Evolutionary conservation across 2,329 filamentous ascomycete species (phyloP), one percentile per base, ranked within the genome.

Genomic region (Trichoderma arundinaceum): DNA sequence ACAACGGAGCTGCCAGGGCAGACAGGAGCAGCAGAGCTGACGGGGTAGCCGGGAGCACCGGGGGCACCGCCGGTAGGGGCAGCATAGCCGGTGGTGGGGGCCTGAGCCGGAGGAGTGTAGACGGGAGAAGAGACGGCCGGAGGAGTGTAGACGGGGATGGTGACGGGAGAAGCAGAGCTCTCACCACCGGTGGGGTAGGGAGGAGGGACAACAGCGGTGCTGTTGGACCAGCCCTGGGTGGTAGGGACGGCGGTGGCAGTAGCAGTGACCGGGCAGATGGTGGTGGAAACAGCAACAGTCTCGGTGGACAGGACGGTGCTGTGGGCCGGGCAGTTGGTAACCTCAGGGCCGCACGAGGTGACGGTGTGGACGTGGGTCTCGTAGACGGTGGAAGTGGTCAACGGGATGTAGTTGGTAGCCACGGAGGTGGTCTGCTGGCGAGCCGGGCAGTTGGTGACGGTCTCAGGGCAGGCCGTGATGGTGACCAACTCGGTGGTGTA

Each of bases 401-500:
- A 72, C 65, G 82, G 74, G 60, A 78, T 70, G 66, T 78, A 70
- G 71, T 75, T 77, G 69, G 77, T 79, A 69, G 75, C 71, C 68
- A 78, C 74, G 62, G 71, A 70, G 72, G 77, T 81, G 66, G 76
- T 74, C 70, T 73, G 74, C 59, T 75, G 77, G 70, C 74, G 70
- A 68, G 77, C 80, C 64, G 83, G 83, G 83, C 88, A 90, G 86
- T 89, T 74, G 76, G 86, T 84, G 74, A 88, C 85, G 67, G 81
- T 81, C 62, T 83, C 80, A 66, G 78, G 82, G 82, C 87, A 89
- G 67, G 82, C 82, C 75, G 84, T 88, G 83, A 89, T 80, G 78
- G 86, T 89, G 72, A 85, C 78, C 74, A 85, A 77, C 76, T 83
- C 78, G 73, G 86, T 88, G 76, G 80, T 76, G 82, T 83, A 87